Base-by-base conservation (phyloP, 176 grass and related monocot species). In the Eremochloa ophiuroides region DNA sequence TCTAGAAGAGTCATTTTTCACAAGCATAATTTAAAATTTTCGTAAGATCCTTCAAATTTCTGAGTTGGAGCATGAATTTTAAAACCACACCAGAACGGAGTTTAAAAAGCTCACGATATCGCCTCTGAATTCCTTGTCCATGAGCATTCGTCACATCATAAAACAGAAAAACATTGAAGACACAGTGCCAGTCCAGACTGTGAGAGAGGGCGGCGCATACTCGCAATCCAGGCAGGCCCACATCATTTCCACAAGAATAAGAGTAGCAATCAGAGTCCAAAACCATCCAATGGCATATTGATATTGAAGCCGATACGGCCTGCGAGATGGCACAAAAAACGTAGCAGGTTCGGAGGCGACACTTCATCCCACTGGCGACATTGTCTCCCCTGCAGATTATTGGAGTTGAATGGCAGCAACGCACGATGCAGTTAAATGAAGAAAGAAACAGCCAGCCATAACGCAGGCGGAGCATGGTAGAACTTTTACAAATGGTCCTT, bases 401-500 rank as follows among this genome's bases (percentile, higher is more conserved):
- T 40, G 30, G 37, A 62, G 16, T 47, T 22, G 17, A 75, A 7
- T 4, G 28, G 8, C 11, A 29, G 22, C 2, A n/a, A 56, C 2
- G 8, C 51, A 56, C 7, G 1, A 18, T 47, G 25, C 44, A 74
- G 8, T 1, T 14, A 47, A 50, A 23, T 2, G 7, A 26, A 20
- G 40, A n/a, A 56, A 56, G 20, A 22, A 55, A 10, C 37, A 48
- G 8, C n/a, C 25, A 60, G 10, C 1, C 0, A 4, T 7, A n/a
- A 62, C 18, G 28, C 5, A 74, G 10, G 41, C 5, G 8, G 69
- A 29, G 58, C 70, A 75, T 4, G 23, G 23, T 15, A 66, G 38
- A 75, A 53, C 47, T 78, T 73, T 48, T 88, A 88, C 80, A 88
- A 55, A 74, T 33, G 12, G 58, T 72, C 64, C 16, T 20, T 26